Conservation (phyloP, 345 rosid species). For the Turritis glabra region DNA sequence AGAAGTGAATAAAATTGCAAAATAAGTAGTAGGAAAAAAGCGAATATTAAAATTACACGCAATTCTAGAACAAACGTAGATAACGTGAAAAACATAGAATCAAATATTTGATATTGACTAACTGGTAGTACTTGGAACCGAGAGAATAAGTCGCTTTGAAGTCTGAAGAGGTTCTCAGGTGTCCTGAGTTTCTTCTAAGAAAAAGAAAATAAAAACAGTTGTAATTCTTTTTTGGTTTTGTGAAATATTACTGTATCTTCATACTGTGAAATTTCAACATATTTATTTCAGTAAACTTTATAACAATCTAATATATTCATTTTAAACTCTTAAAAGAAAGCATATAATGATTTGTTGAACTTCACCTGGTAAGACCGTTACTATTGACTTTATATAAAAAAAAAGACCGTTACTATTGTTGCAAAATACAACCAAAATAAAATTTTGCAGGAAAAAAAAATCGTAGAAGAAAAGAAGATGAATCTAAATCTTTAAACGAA, state of each 20-base stretch:
- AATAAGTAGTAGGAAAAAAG: background rate
- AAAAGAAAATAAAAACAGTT: background rate
- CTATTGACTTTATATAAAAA: no score
- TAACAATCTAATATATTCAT: background rate
- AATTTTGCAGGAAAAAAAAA: no score
- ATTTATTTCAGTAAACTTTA: no score
- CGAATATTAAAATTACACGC: constrained; percentile 17
- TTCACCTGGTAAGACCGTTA: no score
- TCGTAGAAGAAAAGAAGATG: background rate
- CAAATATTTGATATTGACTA: constrained; percentile 36
- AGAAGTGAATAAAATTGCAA: background rate
- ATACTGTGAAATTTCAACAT: no score
- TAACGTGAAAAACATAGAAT: constrained; percentile 13
- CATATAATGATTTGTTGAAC: background rate
- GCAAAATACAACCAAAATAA: background rate
- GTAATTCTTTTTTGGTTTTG: background rate
- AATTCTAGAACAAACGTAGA: constrained; percentile 25
- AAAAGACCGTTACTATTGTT: no score
- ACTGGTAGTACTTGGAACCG: constrained; percentile 21
- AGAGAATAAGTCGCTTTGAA: constrained; percentile 10
- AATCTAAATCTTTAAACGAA: background rate
- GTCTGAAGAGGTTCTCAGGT: constrained; percentile 11
- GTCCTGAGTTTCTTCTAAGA: background rate
- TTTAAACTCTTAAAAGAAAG: background rate
- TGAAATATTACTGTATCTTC: background rate